phyloP scores from a whole-genome alignment of 2,329 filamentous ascomycete species.

The Tolypocladium sp. region DNA sequence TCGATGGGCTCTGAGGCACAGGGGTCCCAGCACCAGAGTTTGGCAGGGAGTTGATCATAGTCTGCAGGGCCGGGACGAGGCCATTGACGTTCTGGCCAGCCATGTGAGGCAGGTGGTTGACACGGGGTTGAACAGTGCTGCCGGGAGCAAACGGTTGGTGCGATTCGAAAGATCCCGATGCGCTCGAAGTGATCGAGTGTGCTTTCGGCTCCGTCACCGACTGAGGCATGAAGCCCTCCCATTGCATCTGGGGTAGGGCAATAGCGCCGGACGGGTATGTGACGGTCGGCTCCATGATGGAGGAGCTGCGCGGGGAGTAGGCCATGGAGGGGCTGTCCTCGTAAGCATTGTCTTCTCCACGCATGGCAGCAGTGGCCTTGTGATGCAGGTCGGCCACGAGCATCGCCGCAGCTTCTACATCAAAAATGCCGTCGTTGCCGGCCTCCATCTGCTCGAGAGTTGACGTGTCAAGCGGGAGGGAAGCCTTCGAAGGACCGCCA shows the following conservation, averaged over 20 bases:
- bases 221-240: slow-evolving; percentile 79
- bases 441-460: slow-evolving; percentile 89
- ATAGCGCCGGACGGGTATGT: slow-evolving; percentile 72
- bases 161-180: slow-evolving; percentile 58
- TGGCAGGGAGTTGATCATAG: slow-evolving; percentile 64
- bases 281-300: slow-evolving; percentile 68
- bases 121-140: slow-evolving; percentile 46
- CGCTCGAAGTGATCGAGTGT: slow-evolving; percentile 60
- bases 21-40: slow-evolving; percentile 62
- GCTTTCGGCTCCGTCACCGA: slow-evolving; percentile 62
- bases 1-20: slow-evolving; percentile 64
- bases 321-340: slow-evolving; percentile 53
- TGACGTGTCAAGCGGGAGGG: slow-evolving; percentile 71
- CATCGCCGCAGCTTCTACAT: slow-evolving; percentile 96
- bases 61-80: slow-evolving; percentile 56
- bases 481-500: slow-evolving; percentile 61
- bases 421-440: slow-evolving; percentile 82
- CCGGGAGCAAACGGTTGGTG: slow-evolving; percentile 53
- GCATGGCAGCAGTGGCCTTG: slow-evolving; percentile 72
- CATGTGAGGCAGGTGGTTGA: slow-evolving; percentile 58
- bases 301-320: slow-evolving; percentile 62
- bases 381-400: slow-evolving; percentile 97
- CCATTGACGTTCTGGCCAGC: slow-evolving; percentile 53
- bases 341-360: slow-evolving; percentile 45
- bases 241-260: slow-evolving; percentile 77